Evolutionary conservation across 2,329 filamentous ascomycete species (phyloP).

Genomic region (Exophiala sideris): DNA sequence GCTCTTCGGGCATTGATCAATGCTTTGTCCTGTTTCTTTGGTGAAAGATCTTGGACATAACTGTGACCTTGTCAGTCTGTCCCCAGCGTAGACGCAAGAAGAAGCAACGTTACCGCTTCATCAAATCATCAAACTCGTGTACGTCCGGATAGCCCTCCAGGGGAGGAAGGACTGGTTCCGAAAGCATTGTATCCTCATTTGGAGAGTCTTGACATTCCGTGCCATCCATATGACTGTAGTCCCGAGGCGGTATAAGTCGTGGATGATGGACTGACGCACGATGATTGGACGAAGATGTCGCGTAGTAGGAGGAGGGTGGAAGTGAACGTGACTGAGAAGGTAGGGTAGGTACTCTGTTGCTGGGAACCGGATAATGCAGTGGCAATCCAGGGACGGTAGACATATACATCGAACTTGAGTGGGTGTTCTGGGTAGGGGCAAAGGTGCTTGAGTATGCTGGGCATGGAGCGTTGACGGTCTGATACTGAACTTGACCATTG

Average conservation of each 20-base stretch:
- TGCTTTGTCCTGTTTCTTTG: conserved; percentile 52
- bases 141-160: conserved; percentile 46
- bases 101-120: conserved; percentile 38
- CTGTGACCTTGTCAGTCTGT: conserved; percentile 29
- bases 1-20: conserved; percentile 48
- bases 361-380: conserved; percentile 32
- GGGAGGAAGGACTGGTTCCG: conserved; percentile 43
- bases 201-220: conserved; percentile 45
- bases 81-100: neutral
- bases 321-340: conserved; percentile 33
- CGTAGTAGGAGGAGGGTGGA: conserved; percentile 33
- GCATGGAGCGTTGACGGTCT: conserved; percentile 32
- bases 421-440: conserved; percentile 35
- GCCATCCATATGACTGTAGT: conserved; percentile 35
- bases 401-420: conserved; percentile 33
- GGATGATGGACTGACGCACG: conserved; percentile 36
- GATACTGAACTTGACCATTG: conserved; percentile 29
- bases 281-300: conserved; percentile 30
- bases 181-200: conserved; percentile 43
- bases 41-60: conserved; percentile 48
- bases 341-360: conserved; percentile 31
- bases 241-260: conserved; percentile 33
- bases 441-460: conserved; percentile 38
- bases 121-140: conserved; percentile 44
- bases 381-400: conserved; percentile 32